Evolutionary conservation across 2,329 filamentous ascomycete species (phyloP).

Genomic region (Stachybotrys chlorohalonatus): DNA sequence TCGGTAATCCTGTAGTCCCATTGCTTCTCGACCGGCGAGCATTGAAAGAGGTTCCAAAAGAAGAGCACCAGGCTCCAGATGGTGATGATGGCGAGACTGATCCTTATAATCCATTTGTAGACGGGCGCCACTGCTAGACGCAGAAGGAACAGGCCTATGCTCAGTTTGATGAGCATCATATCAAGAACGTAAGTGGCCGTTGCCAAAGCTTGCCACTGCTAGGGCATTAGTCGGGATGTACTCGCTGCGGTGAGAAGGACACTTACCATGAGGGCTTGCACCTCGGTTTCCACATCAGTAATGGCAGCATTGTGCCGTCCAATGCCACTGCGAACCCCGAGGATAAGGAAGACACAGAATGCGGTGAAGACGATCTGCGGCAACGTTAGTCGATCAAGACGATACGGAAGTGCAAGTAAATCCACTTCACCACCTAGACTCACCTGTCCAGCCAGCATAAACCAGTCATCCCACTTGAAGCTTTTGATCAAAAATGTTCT

Average conservation of each 20-base stretch:
- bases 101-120: slow-evolving; percentile 39
- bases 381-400: slow-evolving; percentile 1
- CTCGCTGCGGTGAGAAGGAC: neutral
- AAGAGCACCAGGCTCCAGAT: slow-evolving; percentile 39
- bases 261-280: slow-evolving; percentile 36
- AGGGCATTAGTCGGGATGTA: neutral
- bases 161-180: slow-evolving; percentile 50
- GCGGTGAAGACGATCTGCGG: slow-evolving; percentile 34
- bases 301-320: slow-evolving; percentile 39
- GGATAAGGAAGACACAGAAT: slow-evolving; percentile 36
- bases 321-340: slow-evolving; percentile 31
- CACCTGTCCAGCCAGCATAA: slow-evolving; percentile 42
- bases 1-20: slow-evolving; percentile 41
- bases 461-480: slow-evolving; percentile 43
- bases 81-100: slow-evolving; percentile 34
- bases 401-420: neutral
- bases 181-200: slow-evolving; percentile 40
- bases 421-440: slow-evolving; percentile 2
- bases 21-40: slow-evolving; percentile 37
- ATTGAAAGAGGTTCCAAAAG: slow-evolving; percentile 45
- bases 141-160: slow-evolving; percentile 48
- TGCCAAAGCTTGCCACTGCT: slow-evolving; percentile 40
- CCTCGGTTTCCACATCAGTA: slow-evolving; percentile 24
- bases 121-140: slow-evolving; percentile 33
- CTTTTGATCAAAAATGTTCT: slow-evolving; percentile 31